Conservation (phyloP, 495 filamentous ascomycete genomes). For the Pyrenula aspistea region DNA sequence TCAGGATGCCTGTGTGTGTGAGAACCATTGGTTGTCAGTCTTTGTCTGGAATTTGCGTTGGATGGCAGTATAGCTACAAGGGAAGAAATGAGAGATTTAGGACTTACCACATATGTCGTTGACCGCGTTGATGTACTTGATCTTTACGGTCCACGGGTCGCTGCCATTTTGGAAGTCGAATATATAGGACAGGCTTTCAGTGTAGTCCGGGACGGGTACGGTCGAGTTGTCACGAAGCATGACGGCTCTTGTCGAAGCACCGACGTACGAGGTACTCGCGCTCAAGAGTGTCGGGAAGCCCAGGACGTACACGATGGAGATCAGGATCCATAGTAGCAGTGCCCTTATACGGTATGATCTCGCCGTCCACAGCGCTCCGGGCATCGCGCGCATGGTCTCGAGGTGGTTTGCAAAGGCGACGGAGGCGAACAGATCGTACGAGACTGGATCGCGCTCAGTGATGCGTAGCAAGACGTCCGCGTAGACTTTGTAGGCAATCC, state of each 20-base stretch:
- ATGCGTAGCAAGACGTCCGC: constrained; percentile 14
- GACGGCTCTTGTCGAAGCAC: not conserved
- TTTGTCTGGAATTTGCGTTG: not conserved
- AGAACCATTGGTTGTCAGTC: too few relatives aligned
- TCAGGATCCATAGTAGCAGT: constrained; percentile 10
- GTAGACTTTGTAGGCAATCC: constrained; percentile 12
- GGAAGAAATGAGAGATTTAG: not conserved
- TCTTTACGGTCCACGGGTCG: too few relatives aligned
- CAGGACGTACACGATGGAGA: constrained; percentile 13
- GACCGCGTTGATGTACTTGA: too few relatives aligned
- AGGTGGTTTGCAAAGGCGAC: constrained; percentile 8
- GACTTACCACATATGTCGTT: constrained; percentile 3
- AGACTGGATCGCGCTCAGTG: constrained; percentile 11
- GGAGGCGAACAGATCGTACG: constrained; percentile 11
- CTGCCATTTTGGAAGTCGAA: not conserved
- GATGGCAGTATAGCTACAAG: not conserved
- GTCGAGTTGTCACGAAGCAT: not conserved
- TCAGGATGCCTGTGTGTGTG: not conserved
- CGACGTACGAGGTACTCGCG: constrained; percentile 10
- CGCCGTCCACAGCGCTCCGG: not conserved
- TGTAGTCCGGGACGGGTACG: not conserved
- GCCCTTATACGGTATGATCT: constrained; percentile 6
- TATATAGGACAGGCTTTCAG: not conserved
- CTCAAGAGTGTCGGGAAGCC: constrained; percentile 14
- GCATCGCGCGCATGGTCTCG: constrained; percentile 2